Conservation (phyloP, 1,284 basidiomycete genomes). For the Naganishia albida region DNA sequence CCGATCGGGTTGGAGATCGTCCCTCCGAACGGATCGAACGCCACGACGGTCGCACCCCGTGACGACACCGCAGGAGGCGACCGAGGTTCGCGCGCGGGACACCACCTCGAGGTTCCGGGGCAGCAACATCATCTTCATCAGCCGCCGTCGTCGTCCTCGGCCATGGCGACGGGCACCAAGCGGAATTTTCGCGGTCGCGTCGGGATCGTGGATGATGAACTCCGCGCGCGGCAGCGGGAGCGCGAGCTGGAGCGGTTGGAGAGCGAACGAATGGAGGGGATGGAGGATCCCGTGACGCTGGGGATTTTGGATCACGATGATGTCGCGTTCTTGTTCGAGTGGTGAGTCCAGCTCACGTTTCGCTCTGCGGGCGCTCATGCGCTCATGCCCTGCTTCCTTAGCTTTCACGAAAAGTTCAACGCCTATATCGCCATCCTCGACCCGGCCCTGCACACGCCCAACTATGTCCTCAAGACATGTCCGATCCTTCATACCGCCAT, state of each 20-base stretch:
- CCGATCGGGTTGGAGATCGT: constrained; percentile 1
- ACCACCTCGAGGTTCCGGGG: constrained; percentile 13
- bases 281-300: constrained; percentile 44
- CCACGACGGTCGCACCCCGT: neutral
- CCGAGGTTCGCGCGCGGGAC: neutral
- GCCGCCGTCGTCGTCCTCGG: neutral
- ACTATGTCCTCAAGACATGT: constrained; percentile 46
- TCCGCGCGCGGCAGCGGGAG: constrained; percentile 9
- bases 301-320: constrained; percentile 42
- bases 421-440: constrained; percentile 48
- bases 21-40: neutral
- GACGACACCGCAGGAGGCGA: neutral
- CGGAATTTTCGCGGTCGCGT: constrained; percentile 5
- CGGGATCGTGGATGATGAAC: constrained; percentile 18
- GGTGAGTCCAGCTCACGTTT: constrained; percentile 36
- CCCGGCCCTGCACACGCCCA: constrained; percentile 48
- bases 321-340: constrained; percentile 45
- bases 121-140: constrained; percentile 3
- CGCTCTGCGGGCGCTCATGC: neutral
- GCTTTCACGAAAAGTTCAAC: constrained; percentile 46
- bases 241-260: constrained; percentile 12
- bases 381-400: constrained; percentile 21
- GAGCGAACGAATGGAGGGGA: constrained; percentile 22
- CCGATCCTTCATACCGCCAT: constrained; percentile 54
- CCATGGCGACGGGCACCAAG: constrained; percentile 4